Percentiles rank a stretch among this genome's conserved stretches.
phyloP scores from a whole-genome alignment of 2,329 filamentous ascomycete genomes.

The Beauveria brongniartii region DNA sequence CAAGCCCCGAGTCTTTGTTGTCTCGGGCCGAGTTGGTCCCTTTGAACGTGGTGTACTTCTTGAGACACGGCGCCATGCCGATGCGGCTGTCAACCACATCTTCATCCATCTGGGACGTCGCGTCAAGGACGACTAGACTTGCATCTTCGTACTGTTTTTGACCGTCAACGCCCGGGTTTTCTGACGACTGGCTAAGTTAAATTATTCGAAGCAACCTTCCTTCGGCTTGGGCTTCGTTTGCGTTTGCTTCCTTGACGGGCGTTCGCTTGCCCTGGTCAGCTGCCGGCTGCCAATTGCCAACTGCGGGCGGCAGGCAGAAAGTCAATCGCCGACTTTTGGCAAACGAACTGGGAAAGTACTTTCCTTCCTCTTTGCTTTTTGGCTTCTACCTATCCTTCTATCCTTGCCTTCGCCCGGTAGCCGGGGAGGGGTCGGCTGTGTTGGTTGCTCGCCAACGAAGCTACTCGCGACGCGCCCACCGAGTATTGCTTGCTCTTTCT shows the following conservation, averaged over 20 bases:
- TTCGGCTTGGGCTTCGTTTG: not conserved
- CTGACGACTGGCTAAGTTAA: no score
- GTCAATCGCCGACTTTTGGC: not conserved
- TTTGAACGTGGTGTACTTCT: no score
- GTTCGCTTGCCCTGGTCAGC: not conserved
- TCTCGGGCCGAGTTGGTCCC: no score
- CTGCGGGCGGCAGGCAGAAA: not conserved
- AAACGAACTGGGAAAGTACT: not conserved
- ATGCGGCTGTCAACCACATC: no score
- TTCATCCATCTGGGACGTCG: no score
- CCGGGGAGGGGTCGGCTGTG: not conserved
- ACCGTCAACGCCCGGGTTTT: no score
- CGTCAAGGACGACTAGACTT: not conserved
- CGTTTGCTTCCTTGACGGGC: not conserved
- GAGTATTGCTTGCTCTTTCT: not conserved
- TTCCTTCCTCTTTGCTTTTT: not conserved
- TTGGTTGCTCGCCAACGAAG: not conserved
- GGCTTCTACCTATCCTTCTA: not conserved
- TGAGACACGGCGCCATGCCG: no score
- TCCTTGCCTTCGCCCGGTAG: not conserved
- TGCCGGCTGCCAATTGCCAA: not conserved
- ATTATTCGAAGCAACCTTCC: not conserved
- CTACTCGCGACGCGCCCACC: not conserved
- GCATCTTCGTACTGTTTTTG: not conserved
- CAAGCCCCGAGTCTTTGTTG: no score